Evolutionary conservation across 2,329 filamentous ascomycete genomes (phyloP), one percentile per base, ranked within the genome.

Genomic region (Aureobasidium musti): DNA sequence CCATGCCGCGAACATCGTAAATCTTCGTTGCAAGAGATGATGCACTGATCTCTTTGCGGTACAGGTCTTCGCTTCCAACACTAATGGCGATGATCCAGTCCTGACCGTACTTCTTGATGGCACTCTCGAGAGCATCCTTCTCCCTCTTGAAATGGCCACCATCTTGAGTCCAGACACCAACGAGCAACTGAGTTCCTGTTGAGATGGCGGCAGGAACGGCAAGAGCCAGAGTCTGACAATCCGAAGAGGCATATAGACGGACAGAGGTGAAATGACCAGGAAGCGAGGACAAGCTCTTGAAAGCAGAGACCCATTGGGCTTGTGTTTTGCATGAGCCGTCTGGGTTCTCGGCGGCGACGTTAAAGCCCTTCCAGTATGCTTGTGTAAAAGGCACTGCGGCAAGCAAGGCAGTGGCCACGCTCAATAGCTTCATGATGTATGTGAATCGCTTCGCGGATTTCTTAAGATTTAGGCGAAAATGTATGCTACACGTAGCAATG

Each of bases 1-100:
- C 79, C 78, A 85, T 83, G 8, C 80, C 82, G 23, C 84, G 79
- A 13, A 85, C 80, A 64, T 85, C 82, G 71, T 82, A 79, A 65
- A 83, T 82, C 69, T 82, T 78, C 47, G 76, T 69, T 5, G 80
- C 80, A 7, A 83, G 74, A 1, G 73, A 77, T 41, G 70, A 72
- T 5, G 80, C 78, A 30, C 71, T 71, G 35, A 79, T 79, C 65
- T 82, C 80, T 17, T 74, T 76, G 65, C 88, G 83, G 82, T 90
- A 90, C 47, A 90, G 80, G 72, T 89, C 87, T 80, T 90, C 88
- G 73, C 82, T 86, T 50, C 88, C 88, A 61, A 90, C 86, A 67
- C 84, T 87, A 72, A 89, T 83, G 67, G 86, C 87, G 50, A 88
- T 83, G 70, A 89, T 81, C 75, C 87, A 86, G 72, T 84, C 82